Percentiles rank a stretch among this genome's conserved stretches.
Evolutionary conservation across 495 filamentous ascomycete genomes (phyloP).

Genomic region (Trichoderma orchidacearum): DNA sequence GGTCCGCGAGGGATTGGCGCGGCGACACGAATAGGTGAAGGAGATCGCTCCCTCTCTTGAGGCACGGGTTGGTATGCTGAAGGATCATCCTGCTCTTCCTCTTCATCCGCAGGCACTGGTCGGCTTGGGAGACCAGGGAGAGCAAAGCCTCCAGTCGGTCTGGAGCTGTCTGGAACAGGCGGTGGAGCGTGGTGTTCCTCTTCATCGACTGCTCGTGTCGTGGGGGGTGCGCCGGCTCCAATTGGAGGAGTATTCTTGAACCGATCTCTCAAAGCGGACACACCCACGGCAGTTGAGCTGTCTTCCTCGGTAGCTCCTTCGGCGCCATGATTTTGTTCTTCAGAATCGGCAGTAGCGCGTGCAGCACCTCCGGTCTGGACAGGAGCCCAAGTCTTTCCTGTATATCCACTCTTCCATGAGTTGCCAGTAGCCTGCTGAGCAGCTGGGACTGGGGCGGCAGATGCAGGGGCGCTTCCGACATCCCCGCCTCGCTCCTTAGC

Average conservation of each 20-base stretch:
- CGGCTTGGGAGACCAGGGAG: constrained; percentile 60
- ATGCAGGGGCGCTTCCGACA: constrained; percentile 22
- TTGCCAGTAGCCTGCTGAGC: constrained; percentile 52
- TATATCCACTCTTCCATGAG: constrained; percentile 83
- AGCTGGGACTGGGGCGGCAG: constrained; percentile 23
- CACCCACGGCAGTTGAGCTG: constrained; percentile 42
- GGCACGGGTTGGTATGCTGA: constrained; percentile 12
- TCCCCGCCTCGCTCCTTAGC: constrained; percentile 54
- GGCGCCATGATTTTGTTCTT: constrained; percentile 44
- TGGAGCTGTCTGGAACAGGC: constrained; percentile 46
- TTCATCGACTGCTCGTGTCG: constrained; percentile 16
- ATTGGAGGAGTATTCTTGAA: constrained; percentile 61
- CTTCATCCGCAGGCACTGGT: constrained; percentile 37
- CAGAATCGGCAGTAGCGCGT: constrained; percentile 42
- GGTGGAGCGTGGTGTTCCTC: constrained; percentile 36
- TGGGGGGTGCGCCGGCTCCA: constrained; percentile 35
- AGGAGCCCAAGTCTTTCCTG: constrained; percentile 76
- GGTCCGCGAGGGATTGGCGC: constrained; percentile 63
- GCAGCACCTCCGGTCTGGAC: constrained; percentile 54
- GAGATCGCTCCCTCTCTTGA: constrained; percentile 23
- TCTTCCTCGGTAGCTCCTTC: constrained; percentile 27
- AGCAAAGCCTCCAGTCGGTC: constrained; percentile 53
- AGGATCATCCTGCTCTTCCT: constrained; percentile 37
- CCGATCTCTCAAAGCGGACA: constrained; percentile 60
- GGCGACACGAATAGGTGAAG: constrained; percentile 73